A percentile compares a stretch with the other conserved stretches of the same genome.
phyloP scores from a whole-genome alignment of 148 eudicot species.

The Tetragonia tetragonoides region DNA sequence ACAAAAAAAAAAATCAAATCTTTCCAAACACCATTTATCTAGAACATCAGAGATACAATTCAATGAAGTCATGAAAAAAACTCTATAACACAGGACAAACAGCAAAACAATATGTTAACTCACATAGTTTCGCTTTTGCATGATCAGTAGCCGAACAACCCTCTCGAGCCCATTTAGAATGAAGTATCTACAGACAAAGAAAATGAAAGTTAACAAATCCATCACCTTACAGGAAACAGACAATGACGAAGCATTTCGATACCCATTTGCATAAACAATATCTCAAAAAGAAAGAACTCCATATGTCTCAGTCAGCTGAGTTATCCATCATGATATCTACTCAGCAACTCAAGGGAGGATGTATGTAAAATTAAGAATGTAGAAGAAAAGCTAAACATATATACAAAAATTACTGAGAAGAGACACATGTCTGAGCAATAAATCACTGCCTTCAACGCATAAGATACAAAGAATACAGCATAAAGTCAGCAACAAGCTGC shows the following conservation, averaged over 20 bases:
- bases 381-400: not conserved
- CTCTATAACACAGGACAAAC: not conserved
- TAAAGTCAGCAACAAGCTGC: not conserved
- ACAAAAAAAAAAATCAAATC: not conserved
- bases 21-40: slow-evolving; percentile 5
- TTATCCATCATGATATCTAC: not conserved
- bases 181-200: slow-evolving; percentile 54
- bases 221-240: not conserved
- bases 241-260: not conserved
- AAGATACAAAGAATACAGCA: not conserved
- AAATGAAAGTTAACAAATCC: not conserved
- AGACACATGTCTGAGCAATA: not conserved
- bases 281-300: not conserved
- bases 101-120: slow-evolving; percentile 34
- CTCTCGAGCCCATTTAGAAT: slow-evolving; percentile 90
- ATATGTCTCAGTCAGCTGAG: not conserved
- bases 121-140: slow-evolving; percentile 92
- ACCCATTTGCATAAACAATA: not conserved
- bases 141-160: slow-evolving; percentile 67
- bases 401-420: not conserved
- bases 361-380: not conserved
- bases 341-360: not conserved
- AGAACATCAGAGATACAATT: not conserved
- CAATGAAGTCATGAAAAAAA: not conserved
- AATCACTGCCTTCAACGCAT: not conserved